These are phyloP conservation scores for Solanum sejunctum DNA, from an alignment of 257 asterid species.

Conservation along the genomic window DNA sequence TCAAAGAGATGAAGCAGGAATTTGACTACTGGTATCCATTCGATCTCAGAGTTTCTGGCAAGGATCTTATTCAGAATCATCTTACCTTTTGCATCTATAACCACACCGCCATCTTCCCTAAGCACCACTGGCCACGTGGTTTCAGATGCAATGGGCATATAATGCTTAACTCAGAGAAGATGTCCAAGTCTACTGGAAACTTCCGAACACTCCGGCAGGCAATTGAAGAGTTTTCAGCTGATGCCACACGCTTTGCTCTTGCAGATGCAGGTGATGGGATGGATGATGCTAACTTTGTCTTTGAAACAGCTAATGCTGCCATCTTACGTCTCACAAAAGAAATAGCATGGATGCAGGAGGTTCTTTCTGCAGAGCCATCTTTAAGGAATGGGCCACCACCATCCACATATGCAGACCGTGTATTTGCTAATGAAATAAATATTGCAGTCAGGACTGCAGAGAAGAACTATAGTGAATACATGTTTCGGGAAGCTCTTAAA, in stretches of 20 bases:
- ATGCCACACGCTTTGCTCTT: slow-evolving; percentile 84
- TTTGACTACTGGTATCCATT: slow-evolving; percentile 96
- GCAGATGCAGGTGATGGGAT: slow-evolving; percentile 99
- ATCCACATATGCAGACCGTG: slow-evolving; percentile 55
- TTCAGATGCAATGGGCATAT: slow-evolving; percentile 93
- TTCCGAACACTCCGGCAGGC: slow-evolving; percentile 87
- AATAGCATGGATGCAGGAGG: slow-evolving; percentile 80
- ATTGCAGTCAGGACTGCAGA: slow-evolving; percentile 61
- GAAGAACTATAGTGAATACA: slow-evolving; percentile 56
- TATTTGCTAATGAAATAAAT: slow-evolving; percentile 73
- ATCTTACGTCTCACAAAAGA: slow-evolving; percentile 87
- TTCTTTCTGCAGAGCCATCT: slow-evolving; percentile 50
- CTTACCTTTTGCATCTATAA: slow-evolving; percentile 78
- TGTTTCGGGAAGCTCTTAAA: slow-evolving; percentile 84
- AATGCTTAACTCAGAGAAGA: slow-evolving; percentile 86
- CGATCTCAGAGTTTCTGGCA: slow-evolving; percentile 91
- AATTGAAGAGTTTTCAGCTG: slow-evolving; percentile 91
- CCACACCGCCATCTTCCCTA: slow-evolving; percentile 70
- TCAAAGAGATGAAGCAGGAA: slow-evolving; percentile 72
- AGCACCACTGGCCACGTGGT: slow-evolving; percentile 78
- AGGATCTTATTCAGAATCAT: slow-evolving; percentile 93
- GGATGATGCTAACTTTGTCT: slow-evolving; percentile 94
- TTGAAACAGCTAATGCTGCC: slow-evolving; percentile 90
- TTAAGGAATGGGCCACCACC: slow-evolving; percentile 36
- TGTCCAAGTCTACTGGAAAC: slow-evolving; percentile 94